Evolutionary conservation across 768 basidiomycete genomes (phyloP), one percentile per base, ranked within the genome.

Genomic region (Suillus hirtellus): DNA sequence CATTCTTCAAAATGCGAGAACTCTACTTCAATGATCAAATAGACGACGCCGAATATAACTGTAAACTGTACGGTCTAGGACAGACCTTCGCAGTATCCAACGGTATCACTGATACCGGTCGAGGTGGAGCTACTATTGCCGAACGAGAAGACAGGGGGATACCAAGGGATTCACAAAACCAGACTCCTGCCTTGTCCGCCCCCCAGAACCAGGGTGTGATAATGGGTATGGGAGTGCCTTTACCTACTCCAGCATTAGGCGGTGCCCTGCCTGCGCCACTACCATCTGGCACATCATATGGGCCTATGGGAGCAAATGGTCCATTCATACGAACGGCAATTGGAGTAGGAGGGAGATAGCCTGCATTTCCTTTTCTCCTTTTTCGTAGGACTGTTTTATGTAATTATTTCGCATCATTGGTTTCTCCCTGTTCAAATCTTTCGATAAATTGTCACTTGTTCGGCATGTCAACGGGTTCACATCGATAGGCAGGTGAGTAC

Each of bases 1-100:
- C 93, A 0, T 99, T 98, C 79, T 99, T 99, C 89, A 92, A 95
- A 76, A 93, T 98, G 85, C 87, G 93, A 35, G 88, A 94, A 68
- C 76, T 90, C 17, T 98, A 95, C 78, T 99, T 99, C 79, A 86
- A 89, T 65, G 91, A 95, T 73, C 80, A 85, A n/a, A 83, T 97
- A 60, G 93, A 98, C 73, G 90, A 95, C 63, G 77, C 72, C 1
- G 89, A 92, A 71, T 93, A 89, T 74, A 91, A 89, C 63, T 90
- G 90, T 60, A 91, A 92, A 71, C 82, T 94, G 1, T 94, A 92
- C 70, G 92, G 92, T 0, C 85, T 94, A 44, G 92, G 92, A 3
- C 88, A 89, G 73, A 92, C 92, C 17, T 91, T 90, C 75, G 82
- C 87, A 12, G 77, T 80, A 21, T 77, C 83, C 27, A 91, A 91